A percentile compares a stretch with the other conserved stretches of the same genome.
phyloP scores from a whole-genome alignment of 2,329 filamentous ascomycete species.

The Fusarium floridanum region DNA sequence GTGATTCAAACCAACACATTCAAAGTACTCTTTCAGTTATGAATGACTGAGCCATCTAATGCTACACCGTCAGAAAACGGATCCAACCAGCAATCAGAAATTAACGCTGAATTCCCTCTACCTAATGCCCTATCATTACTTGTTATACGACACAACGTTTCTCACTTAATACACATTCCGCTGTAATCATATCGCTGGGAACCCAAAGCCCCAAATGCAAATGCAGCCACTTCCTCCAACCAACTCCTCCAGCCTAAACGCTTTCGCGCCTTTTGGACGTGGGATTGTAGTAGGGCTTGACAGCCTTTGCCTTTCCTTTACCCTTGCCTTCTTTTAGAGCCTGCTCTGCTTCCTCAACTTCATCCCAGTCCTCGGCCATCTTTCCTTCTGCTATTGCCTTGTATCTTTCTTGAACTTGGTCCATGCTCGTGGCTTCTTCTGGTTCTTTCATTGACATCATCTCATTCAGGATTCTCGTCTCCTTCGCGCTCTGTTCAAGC shows the following conservation, averaged over 20 bases:
- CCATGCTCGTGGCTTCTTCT: neutral
- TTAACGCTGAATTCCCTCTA: conserved; percentile 6
- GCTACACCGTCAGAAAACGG: neutral
- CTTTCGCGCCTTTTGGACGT: neutral
- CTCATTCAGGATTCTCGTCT: neutral
- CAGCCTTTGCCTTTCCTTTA: neutral
- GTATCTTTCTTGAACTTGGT: neutral
- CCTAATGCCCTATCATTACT: neutral
- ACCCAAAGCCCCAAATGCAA: neutral
- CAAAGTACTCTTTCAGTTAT: neutral
- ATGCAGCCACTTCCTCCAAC: neutral
- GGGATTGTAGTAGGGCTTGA: neutral
- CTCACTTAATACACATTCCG: conserved; percentile 8
- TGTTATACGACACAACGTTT: neutral
- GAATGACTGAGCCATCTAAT: neutral
- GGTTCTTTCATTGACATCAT: neutral
- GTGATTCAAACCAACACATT: neutral
- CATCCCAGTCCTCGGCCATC: neutral
- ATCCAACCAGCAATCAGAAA: neutral
- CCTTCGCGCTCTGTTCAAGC: neutral
- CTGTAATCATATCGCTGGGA: conserved; percentile 26
- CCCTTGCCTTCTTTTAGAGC: neutral
- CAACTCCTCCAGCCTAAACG: neutral
- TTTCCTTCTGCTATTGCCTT: neutral
- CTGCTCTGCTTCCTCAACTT: neutral